These are phyloP conservation scores for Rhododendron vialii DNA, from an alignment of 148 eudicot genomes.

Conservation along the genomic window DNA sequence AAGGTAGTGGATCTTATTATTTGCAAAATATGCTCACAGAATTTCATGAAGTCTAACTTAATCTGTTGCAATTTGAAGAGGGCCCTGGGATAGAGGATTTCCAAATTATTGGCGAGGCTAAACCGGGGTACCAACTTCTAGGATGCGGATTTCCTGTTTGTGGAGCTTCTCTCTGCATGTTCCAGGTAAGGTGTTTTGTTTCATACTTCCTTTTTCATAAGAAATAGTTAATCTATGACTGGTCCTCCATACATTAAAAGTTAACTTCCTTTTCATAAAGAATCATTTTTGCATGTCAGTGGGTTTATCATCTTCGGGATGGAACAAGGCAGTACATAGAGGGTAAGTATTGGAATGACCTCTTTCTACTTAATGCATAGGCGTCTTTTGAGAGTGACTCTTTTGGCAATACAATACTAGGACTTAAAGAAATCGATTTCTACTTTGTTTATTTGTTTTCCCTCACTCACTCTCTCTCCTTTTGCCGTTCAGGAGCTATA, in stretches of 20 bases:
- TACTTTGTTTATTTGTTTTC: background rate
- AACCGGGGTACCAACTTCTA: constrained; percentile 69
- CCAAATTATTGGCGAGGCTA: constrained; percentile 83
- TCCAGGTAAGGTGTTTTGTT: constrained; percentile 53
- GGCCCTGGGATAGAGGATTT: constrained; percentile 85
- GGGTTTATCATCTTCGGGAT: constrained; percentile 97
- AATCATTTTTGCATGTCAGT: constrained; percentile 35
- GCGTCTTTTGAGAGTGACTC: background rate
- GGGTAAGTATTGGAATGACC: constrained; percentile 36
- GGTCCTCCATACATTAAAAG: background rate
- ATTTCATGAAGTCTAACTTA: constrained; percentile 8
- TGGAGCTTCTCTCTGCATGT: constrained; percentile 87
- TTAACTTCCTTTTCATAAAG: constrained; percentile 11
- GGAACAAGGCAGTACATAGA: constrained; percentile 92
- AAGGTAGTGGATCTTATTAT: constrained; percentile 29
- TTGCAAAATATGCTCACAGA: background rate
- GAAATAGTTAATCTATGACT: background rate
- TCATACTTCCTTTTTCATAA: background rate
- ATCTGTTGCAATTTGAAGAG: constrained; percentile 37
- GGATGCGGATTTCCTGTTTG: constrained; percentile 86
- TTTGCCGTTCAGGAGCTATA: constrained; percentile 64
- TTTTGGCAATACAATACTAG: background rate
- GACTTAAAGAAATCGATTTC: background rate
- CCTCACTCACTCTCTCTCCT: background rate
- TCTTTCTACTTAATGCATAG: background rate